A percentile compares a stretch with the other conserved stretches of the same genome.
phyloP scores from a whole-genome alignment of 345 rosid species.

The Lumnitzera racemosa region DNA sequence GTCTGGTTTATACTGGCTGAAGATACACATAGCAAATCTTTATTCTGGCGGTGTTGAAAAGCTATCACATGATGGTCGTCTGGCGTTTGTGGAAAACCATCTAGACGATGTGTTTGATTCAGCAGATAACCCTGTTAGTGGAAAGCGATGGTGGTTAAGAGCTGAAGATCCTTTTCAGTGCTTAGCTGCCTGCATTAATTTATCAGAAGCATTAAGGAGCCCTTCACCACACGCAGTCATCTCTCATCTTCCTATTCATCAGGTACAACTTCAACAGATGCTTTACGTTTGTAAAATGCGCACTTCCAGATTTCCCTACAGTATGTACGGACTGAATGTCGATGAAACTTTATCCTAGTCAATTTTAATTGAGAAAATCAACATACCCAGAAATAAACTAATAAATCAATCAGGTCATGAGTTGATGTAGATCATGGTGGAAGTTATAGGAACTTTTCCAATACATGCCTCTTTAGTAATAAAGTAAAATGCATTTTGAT shows the following conservation, averaged over 20 bases:
- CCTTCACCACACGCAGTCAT: conserved; percentile 57
- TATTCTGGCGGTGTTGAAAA: conserved; percentile 87
- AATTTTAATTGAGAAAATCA: no score
- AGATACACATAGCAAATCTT: conserved; percentile 87
- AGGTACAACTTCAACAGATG: conserved; percentile 38
- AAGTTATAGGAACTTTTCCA: no score
- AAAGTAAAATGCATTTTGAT: no score
- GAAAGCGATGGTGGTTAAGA: conserved; percentile 86
- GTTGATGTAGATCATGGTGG: no score
- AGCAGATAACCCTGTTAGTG: conserved; percentile 81
- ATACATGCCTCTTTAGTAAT: no score
- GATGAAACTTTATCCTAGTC: no score
- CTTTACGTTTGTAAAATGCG: neutral
- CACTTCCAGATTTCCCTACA: neutral
- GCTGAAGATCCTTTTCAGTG: conserved; percentile 99
- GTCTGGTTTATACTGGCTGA: conserved; percentile 84
- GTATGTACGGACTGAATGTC: no score
- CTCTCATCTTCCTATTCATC: conserved; percentile 93
- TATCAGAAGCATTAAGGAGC: conserved; percentile 81
- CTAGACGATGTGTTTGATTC: conserved; percentile 80
- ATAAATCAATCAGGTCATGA: no score
- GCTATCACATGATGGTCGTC: conserved; percentile 79
- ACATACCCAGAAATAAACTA: no score
- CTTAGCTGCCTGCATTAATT: conserved; percentile 84
- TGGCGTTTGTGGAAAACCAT: conserved; percentile 80